Percentiles rank a stretch among this genome's conserved stretches.
Evolutionary conservation across 2,329 filamentous ascomycete species (phyloP).

Genomic region (Aschersonia sp.): DNA sequence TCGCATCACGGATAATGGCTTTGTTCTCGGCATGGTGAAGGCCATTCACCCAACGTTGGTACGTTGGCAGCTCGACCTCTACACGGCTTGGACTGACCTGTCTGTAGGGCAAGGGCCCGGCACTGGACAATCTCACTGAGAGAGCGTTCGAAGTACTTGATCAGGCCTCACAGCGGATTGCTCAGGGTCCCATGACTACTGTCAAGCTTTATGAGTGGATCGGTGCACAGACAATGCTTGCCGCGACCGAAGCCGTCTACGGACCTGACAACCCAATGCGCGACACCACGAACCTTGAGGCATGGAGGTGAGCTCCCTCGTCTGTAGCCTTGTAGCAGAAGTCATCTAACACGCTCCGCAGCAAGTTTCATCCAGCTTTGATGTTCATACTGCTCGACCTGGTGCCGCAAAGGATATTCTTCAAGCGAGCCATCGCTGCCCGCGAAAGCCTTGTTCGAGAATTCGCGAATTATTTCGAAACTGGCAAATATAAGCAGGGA

Average conservation of each 20-base stretch:
- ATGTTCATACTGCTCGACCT: slow-evolving; percentile 2
- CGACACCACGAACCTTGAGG: background rate
- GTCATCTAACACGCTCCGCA: background rate
- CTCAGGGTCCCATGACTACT: background rate
- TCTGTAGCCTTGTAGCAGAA: too few relatives aligned
- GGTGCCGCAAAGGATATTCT: background rate
- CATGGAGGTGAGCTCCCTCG: background rate
- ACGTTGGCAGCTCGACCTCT: background rate
- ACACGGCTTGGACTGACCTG: background rate
- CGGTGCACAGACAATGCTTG: background rate
- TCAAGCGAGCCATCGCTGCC: background rate
- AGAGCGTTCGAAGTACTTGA: background rate
- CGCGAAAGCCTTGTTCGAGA: slow-evolving; percentile 1
- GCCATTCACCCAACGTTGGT: background rate
- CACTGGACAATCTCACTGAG: background rate
- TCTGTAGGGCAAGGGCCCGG: background rate
- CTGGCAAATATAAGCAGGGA: background rate
- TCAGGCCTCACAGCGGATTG: background rate
- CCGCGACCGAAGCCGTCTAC: slow-evolving; percentile 1
- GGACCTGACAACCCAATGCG: slow-evolving; percentile 1
- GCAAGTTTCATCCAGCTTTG: slow-evolving; percentile 1
- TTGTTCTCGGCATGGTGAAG: background rate
- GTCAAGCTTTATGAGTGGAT: background rate
- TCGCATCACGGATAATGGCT: background rate
- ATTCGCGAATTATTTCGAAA: background rate